Evolutionary conservation across 2,329 filamentous ascomycete species (phyloP).

Genomic region (Phyllosticta citriasiana): DNA sequence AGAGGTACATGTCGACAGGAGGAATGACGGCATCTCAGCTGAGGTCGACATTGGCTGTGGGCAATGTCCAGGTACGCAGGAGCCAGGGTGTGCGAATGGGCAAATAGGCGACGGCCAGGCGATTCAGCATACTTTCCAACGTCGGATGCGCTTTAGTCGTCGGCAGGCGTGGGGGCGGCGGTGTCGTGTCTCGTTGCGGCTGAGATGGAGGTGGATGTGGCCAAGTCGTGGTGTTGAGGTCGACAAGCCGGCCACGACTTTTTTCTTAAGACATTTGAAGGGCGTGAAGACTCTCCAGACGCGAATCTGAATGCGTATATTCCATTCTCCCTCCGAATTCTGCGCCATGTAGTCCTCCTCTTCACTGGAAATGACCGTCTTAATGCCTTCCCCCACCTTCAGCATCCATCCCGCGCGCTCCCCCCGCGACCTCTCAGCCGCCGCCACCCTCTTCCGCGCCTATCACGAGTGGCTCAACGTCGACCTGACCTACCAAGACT

Average conservation of each 20-base stretch:
- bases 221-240: not conserved
- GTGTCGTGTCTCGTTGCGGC: not conserved
- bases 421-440: slow-evolving; percentile 31
- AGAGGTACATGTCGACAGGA: too few species aligned
- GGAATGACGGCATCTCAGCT: not conserved
- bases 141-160: not conserved
- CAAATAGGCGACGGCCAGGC: not conserved
- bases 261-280: not conserved
- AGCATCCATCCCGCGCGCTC: slow-evolving; percentile 30
- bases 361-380: not conserved
- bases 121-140: not conserved
- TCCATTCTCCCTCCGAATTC: not conserved
- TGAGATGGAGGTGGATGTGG: not conserved
- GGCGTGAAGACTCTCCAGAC: not conserved
- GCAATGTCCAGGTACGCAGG: too few species aligned
- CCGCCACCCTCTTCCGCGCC: slow-evolving; percentile 26
- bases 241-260: too few species aligned
- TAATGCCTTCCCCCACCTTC: slow-evolving; percentile 1
- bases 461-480: slow-evolving; percentile 38
- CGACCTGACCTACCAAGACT: slow-evolving; percentile 49
- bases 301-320: not conserved
- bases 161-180: not conserved
- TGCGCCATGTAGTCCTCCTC: not conserved
- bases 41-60: not conserved
- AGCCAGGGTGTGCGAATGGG: not conserved